These are phyloP conservation scores for Penicillium sp. DNA, from an alignment of 2,329 filamentous ascomycete species.

Conservation along the genomic window DNA sequence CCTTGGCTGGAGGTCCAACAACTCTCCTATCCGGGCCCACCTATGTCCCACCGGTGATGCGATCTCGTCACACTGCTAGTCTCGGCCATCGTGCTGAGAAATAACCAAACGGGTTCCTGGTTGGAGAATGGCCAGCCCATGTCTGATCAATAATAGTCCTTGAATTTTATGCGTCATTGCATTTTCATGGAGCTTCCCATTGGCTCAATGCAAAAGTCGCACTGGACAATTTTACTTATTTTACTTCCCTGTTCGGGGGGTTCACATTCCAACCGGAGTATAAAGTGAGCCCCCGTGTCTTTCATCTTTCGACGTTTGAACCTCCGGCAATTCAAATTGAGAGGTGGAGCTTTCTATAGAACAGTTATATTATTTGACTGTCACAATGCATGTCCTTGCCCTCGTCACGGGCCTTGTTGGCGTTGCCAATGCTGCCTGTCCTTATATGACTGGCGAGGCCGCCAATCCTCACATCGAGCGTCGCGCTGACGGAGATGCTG, in stretches of 20 bases:
- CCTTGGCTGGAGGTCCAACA: slow-evolving; percentile 1
- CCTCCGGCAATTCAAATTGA: not conserved
- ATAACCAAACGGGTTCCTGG: slow-evolving; percentile 13
- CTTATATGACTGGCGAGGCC: slow-evolving; percentile 34
- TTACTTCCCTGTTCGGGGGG: not conserved
- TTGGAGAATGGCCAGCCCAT: slow-evolving; percentile 8
- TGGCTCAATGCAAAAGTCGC: slow-evolving; percentile 1
- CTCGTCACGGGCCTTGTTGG: slow-evolving; percentile 26
- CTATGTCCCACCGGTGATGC: not conserved
- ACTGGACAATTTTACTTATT: not conserved
- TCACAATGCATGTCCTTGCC: slow-evolving; percentile 22
- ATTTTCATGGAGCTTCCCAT: slow-evolving; percentile 1
- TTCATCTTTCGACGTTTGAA: not conserved
- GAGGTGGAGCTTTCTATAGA: not conserved
- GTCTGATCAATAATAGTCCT: not conserved
- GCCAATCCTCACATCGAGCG: slow-evolving; percentile 11
- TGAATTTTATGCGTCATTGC: not conserved
- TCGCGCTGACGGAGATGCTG: slow-evolving; percentile 23
- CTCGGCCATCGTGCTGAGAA: slow-evolving; percentile 10
- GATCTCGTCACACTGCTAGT: slow-evolving; percentile 4
- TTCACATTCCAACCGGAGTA: slow-evolving; percentile 1
- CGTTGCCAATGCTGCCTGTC: slow-evolving; percentile 34
- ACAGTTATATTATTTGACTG: not conserved
- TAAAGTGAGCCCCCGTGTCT: slow-evolving; percentile 6
- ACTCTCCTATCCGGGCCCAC: not conserved